phyloP scores from a whole-genome alignment of 2,329 filamentous ascomycete genomes.

The Penicillium corylophilum region DNA sequence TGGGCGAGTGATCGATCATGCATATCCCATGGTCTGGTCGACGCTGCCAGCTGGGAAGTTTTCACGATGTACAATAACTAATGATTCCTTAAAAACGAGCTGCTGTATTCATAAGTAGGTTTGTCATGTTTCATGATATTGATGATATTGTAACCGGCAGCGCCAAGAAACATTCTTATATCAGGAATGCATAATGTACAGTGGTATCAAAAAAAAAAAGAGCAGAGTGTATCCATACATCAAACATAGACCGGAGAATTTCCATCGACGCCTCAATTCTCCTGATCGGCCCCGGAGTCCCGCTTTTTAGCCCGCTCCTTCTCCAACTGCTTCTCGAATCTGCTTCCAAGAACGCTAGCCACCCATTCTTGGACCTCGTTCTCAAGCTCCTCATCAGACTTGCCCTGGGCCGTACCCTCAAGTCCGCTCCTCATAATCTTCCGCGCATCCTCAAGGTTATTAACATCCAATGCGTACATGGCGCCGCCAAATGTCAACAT shows the following conservation, averaged over 20 bases:
- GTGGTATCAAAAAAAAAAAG: slow-evolving; percentile 15
- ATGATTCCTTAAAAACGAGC: slow-evolving; percentile 1
- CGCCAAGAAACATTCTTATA: slow-evolving; percentile 10
- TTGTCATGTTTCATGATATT: slow-evolving; percentile 1
- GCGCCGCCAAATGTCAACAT: slow-evolving; percentile 73
- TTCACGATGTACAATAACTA: slow-evolving; percentile 12
- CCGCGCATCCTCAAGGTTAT: slow-evolving; percentile 64
- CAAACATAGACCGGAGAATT: not conserved
- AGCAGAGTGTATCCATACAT: slow-evolving; percentile 20
- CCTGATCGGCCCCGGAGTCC: slow-evolving; percentile 11
- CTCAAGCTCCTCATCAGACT: slow-evolving; percentile 49
- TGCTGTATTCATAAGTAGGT: too few species aligned
- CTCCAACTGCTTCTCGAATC: slow-evolving; percentile 46
- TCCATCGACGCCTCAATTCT: slow-evolving; percentile 3
- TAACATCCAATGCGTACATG: slow-evolving; percentile 76
- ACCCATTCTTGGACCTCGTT: slow-evolving; percentile 57
- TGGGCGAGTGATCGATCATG: slow-evolving; percentile 27
- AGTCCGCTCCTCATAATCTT: slow-evolving; percentile 59
- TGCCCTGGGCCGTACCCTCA: slow-evolving; percentile 54
- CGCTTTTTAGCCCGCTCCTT: slow-evolving; percentile 30
- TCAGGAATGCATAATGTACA: slow-evolving; percentile 20
- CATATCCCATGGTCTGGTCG: not conserved
- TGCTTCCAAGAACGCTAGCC: slow-evolving; percentile 48
- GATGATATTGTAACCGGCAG: slow-evolving; percentile 7
- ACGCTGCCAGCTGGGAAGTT: not conserved